Percentiles rank a stretch among this genome's conserved stretches.
phyloP scores from a whole-genome alignment of 179 eudicot genomes.

The Beta corolliflora region DNA sequence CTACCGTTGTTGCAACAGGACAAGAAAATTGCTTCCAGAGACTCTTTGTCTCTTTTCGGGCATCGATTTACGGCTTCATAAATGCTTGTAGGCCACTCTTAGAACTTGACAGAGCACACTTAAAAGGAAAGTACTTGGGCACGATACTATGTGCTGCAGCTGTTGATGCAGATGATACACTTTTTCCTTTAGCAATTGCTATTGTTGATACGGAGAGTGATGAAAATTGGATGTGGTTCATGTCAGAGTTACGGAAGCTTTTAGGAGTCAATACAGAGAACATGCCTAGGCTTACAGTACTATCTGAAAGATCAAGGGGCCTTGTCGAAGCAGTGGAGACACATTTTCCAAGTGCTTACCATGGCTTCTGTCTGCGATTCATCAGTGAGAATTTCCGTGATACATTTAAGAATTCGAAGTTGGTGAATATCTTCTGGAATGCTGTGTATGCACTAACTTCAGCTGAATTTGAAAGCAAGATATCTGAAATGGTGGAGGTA shows the following conservation, averaged over 20 bases:
- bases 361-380: constrained; percentile 86
- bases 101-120: constrained; percentile 69
- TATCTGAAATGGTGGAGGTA: constrained; percentile 69
- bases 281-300: constrained; percentile 88
- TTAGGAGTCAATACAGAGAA: constrained; percentile 80
- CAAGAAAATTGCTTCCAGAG: constrained; percentile 81
- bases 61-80: constrained; percentile 79
- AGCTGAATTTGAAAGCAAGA: constrained; percentile 69
- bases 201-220: constrained; percentile 81
- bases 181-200: constrained; percentile 84
- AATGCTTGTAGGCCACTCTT: constrained; percentile 88
- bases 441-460: constrained; percentile 81
- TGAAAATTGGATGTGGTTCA: constrained; percentile 97
- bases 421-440: constrained; percentile 87
- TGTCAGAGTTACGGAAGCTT: constrained; percentile 78
- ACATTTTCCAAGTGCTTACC: constrained; percentile 80
- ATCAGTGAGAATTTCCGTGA: constrained; percentile 83
- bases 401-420: constrained; percentile 74
- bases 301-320: constrained; percentile 80
- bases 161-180: constrained; percentile 79
- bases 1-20: constrained; percentile 71
- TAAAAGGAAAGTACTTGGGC: constrained; percentile 89
- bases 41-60: constrained; percentile 81
- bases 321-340: constrained; percentile 78
- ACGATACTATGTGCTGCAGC: constrained; percentile 78